These are phyloP conservation scores for Panicum miliaceum DNA, from an alignment of 176 grass and related monocot species.

Conservation along the genomic window DNA sequence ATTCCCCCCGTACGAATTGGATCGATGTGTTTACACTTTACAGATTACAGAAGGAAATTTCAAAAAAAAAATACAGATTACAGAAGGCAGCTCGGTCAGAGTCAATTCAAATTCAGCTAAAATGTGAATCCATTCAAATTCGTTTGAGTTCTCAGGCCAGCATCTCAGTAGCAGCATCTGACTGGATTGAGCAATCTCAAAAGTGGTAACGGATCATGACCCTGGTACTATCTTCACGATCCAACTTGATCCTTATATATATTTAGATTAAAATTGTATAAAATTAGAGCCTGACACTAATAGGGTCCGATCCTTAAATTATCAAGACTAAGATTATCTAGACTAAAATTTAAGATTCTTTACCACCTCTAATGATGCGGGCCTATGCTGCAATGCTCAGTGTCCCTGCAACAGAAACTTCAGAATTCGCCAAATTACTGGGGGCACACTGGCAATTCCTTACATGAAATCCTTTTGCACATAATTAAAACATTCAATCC, in stretches of 20 bases:
- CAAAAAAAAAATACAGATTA: too few species aligned
- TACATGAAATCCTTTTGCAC: neutral
- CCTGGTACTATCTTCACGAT: too few species aligned
- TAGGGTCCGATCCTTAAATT: too few species aligned
- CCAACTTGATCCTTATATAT: too few species aligned
- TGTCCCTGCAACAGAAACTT: neutral
- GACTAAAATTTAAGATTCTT: too few species aligned
- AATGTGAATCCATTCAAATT: neutral
- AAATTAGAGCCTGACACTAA: too few species aligned
- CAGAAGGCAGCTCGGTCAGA: neutral
- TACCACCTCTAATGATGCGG: neutral
- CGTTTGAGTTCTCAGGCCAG: neutral
- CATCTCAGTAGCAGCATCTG: neutral
- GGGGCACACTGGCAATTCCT: neutral
- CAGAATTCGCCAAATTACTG: neutral
- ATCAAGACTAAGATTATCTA: too few species aligned
- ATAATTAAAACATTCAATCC: neutral
- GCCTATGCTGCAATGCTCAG: neutral
- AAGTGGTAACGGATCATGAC: too few species aligned
- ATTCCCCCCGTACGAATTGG: neutral
- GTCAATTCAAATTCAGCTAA: neutral
- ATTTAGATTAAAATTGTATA: too few species aligned
- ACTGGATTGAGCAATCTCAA: neutral
- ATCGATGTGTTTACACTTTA: neutral
- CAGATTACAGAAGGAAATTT: too few species aligned